These are phyloP conservation scores for Dryas alaskensis DNA, from an alignment of 306 rosid species.

Conservation along the genomic window DNA sequence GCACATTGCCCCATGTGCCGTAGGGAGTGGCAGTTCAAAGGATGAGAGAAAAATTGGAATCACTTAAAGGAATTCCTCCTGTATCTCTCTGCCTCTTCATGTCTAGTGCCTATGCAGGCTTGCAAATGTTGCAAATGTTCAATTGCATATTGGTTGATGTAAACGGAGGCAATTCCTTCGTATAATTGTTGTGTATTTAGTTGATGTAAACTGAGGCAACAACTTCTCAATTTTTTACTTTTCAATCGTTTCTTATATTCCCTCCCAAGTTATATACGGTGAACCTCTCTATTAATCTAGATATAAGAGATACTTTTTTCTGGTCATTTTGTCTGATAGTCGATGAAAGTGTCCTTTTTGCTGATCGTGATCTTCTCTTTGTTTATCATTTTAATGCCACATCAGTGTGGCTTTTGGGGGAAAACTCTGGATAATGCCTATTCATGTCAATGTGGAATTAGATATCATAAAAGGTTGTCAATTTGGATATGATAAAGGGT, in stretches of 20 bases:
- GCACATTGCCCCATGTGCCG: constrained; percentile 98
- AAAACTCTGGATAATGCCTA: background rate
- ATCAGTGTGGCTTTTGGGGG: background rate
- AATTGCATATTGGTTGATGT: background rate
- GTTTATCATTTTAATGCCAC: too few relatives aligned
- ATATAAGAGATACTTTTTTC: background rate
- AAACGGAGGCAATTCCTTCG: background rate
- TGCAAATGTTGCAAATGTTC: background rate
- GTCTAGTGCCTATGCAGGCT: background rate
- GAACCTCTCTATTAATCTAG: background rate
- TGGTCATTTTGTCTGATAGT: background rate
- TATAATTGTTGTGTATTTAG: background rate
- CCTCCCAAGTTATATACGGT: background rate
- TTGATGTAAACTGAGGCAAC: background rate
- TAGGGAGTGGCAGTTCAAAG: constrained; percentile 88
- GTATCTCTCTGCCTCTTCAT: background rate
- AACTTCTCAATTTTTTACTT: background rate
- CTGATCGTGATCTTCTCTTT: background rate
- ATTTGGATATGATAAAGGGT: background rate
- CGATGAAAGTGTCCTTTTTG: background rate
- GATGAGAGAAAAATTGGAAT: constrained; percentile 24
- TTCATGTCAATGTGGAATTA: background rate
- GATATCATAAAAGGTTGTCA: background rate
- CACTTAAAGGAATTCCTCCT: background rate
- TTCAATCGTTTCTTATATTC: background rate